Evolutionary conservation across 1,284 basidiomycete species (phyloP), one percentile per base, ranked within the genome.

Genomic region (Pyrrhoderma noxium): DNA sequence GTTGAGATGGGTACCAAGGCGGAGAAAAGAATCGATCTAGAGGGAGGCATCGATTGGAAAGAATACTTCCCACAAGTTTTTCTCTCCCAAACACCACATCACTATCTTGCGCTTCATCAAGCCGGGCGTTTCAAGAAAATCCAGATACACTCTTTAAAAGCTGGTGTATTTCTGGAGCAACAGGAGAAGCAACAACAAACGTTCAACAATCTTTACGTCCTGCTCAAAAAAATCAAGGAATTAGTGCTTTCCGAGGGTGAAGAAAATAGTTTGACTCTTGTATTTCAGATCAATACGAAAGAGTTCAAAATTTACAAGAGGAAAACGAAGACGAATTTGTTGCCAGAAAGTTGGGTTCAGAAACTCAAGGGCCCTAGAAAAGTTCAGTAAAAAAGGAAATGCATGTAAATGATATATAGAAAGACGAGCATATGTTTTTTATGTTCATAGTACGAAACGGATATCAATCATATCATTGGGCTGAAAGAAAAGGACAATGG

Each of bases 1-100:
- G 57, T 74, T 47, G 73, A 75, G 47, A 55, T 75, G 45, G 65
- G 66, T 39, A 73, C 73, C 23, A 62, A 70, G 62, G 67, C 1
- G 38, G 25, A 27, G 47, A 37, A 19, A 57, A 46, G 27, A 31
- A 31, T 31, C n/a, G n/a, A n/a, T 40, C 35, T 58, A 8, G 35
- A 37, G 16, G 13, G 51, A 2, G 45, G 62, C 9, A 54, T 62
- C 13, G 61, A 70, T 36, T 73, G 73, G 73, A 56, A 40, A n/a
- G 64, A 70, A 2, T 57, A 62, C 3, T 72, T 70, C 57, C 64
- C 69, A 0, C 70, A 74, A 55, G 45, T 73, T 19, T 70, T 62
- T 52, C 57, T 75, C 16, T 69, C 71, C 4, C 70, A 73, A 54
- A 74, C 68, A 2, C 57, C 61, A 2, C 61, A 60, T 52, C 56